Conservation (phyloP, 139 green algal genomes). For the Ettlia oleoabundans region DNA sequence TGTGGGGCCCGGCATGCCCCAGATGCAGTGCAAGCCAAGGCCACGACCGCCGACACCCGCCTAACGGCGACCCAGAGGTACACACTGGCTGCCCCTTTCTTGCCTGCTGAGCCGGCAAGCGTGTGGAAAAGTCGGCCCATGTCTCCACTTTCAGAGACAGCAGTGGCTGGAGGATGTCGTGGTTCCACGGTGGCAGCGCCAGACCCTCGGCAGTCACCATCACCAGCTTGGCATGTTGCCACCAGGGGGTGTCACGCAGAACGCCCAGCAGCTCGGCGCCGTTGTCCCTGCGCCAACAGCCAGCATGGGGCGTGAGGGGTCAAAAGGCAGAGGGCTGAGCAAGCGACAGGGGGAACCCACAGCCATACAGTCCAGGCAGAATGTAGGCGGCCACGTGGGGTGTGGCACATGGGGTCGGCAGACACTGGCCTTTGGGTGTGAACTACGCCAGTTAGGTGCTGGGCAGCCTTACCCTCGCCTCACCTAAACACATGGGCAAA, state of each 20-base stretch:
- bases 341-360: background rate
- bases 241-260: slow-evolving; percentile 11
- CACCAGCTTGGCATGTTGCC: background rate
- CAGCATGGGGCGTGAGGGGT: background rate
- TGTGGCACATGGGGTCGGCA: no score
- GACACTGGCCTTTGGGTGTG: no score
- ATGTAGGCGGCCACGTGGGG: no score
- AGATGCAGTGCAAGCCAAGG: no score
- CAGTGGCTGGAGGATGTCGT: slow-evolving; percentile 17
- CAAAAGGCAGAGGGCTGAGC: background rate
- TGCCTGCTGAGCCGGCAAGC: background rate
- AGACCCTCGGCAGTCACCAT: slow-evolving; percentile 21
- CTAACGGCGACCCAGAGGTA: background rate
- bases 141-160: background rate
- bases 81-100: background rate
- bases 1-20: no score
- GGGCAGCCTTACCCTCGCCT: no score
- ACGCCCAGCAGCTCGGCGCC: background rate
- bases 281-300: slow-evolving; percentile 2
- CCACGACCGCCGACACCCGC: no score
- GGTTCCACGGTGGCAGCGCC: background rate
- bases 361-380: background rate
- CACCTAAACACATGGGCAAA: background rate
- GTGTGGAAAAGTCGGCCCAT: slow-evolving; percentile 10
- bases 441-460: background rate